A percentile compares a stretch with the other conserved stretches of the same genome.
Conservation (phyloP, 306 rosid genomes). For the Luffa aegyptiaca region DNA sequence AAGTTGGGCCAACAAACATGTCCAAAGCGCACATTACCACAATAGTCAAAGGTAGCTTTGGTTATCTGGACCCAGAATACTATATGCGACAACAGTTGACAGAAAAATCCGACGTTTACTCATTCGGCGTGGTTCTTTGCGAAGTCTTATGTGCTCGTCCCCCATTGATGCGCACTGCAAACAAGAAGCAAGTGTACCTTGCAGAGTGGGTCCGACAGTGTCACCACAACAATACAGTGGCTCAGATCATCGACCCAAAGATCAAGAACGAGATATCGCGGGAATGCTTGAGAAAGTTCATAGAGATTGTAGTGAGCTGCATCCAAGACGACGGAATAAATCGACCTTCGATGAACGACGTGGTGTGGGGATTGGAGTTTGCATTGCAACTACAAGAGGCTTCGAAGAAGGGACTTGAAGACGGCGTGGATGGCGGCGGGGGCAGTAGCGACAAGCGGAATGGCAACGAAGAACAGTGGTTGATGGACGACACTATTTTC, state of each 20-base stretch:
- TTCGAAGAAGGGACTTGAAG: not conserved
- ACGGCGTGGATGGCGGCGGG: not conserved
- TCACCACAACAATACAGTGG: slow-evolving; percentile 12
- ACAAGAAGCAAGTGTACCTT: slow-evolving; percentile 20
- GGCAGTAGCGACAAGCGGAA: not conserved
- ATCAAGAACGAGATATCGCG: not conserved
- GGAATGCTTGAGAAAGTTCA: not conserved
- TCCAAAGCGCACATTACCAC: slow-evolving; percentile 23
- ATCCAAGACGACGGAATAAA: slow-evolving; percentile 28
- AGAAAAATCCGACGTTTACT: slow-evolving; percentile 46
- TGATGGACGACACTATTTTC: not conserved
- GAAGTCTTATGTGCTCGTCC: slow-evolving; percentile 40
- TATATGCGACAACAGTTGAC: slow-evolving; percentile 21
- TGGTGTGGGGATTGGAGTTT: slow-evolving; percentile 7
- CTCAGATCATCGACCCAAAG: not conserved
- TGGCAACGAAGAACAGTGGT: not conserved
- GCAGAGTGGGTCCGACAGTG: slow-evolving; percentile 26
- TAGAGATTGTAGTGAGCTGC: slow-evolving; percentile 17
- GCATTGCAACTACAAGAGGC: slow-evolving; percentile 8
- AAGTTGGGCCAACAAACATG: not conserved
- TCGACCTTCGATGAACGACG: slow-evolving; percentile 40
- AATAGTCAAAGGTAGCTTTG: slow-evolving; percentile 13
- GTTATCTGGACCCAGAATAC: slow-evolving; percentile 25
- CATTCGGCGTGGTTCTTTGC: slow-evolving; percentile 40
- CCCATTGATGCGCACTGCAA: slow-evolving; percentile 1